phyloP scores from a whole-genome alignment of 768 basidiomycete genomes.

The Tylopilus intermedius region DNA sequence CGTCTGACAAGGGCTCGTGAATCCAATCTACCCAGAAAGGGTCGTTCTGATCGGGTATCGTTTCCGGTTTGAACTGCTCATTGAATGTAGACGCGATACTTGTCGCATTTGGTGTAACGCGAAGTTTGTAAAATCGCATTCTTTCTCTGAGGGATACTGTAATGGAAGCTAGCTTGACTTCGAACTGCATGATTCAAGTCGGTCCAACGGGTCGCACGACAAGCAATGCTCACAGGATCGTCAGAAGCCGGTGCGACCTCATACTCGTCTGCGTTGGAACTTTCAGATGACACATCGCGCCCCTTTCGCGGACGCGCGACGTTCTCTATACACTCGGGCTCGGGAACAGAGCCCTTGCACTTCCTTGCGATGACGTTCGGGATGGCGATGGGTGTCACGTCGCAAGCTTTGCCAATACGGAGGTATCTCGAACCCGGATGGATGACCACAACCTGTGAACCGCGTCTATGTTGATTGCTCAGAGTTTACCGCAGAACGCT shows the following conservation, averaged over 20 bases:
- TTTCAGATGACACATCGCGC: constrained; percentile 18
- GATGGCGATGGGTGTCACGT: constrained; percentile 64
- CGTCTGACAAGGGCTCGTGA: constrained; percentile 44
- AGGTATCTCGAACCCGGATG: constrained; percentile 74
- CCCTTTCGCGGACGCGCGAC: constrained; percentile 53
- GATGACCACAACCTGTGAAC: constrained; percentile 72
- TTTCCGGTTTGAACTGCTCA: constrained; percentile 76
- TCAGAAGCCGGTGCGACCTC: constrained; percentile 44
- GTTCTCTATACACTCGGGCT: constrained; percentile 41
- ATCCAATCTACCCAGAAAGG: constrained; percentile 85
- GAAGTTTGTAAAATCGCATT: constrained; percentile 83
- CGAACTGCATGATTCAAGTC: constrained; percentile 46
- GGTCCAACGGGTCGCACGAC: not conserved
- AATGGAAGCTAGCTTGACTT: constrained; percentile 69
- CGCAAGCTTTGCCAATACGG: constrained; percentile 72
- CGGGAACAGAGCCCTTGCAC: constrained; percentile 41
- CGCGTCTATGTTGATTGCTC: constrained; percentile 48
- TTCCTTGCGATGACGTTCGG: constrained; percentile 73
- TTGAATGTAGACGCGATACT: constrained; percentile 75
- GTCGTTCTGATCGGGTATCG: constrained; percentile 82
- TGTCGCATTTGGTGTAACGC: constrained; percentile 65
- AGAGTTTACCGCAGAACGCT: constrained; percentile 24
- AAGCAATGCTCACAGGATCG: constrained; percentile 50
- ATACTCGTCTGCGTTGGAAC: constrained; percentile 46
- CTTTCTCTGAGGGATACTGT: constrained; percentile 69